These are phyloP conservation scores for Erigeron canadensis DNA, from an alignment of 129 eudicot species.

Conservation along the genomic window DNA sequence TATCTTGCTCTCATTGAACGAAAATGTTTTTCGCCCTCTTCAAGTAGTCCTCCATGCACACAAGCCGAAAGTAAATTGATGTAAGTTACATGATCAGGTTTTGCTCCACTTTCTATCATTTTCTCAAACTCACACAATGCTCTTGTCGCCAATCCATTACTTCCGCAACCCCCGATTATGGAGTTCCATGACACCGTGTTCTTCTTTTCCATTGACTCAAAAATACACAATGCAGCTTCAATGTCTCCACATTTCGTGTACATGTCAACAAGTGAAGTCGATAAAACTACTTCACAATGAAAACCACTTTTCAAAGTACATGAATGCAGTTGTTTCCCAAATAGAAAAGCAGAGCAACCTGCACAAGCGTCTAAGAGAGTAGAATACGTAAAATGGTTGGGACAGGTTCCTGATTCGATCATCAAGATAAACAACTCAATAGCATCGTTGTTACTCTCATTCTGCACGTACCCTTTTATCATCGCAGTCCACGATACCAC, in stretches of 20 bases:
- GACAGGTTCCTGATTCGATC: conserved; percentile 48
- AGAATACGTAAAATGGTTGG: conserved; percentile 70
- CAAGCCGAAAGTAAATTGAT: conserved; percentile 73
- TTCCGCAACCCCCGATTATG: conserved; percentile 72
- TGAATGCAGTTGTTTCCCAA: conserved; percentile 65
- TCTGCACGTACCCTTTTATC: conserved; percentile 68
- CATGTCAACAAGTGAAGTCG: conserved; percentile 68
- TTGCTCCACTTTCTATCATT: conserved; percentile 51
- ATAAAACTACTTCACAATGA: conserved; percentile 54
- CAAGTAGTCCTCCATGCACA: conserved; percentile 74
- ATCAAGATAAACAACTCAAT: conserved; percentile 50
- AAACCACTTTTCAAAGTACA: conserved; percentile 56
- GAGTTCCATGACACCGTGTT: conserved; percentile 76
- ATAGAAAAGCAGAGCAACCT: conserved; percentile 49
- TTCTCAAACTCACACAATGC: conserved; percentile 62
- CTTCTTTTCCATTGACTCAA: conserved; percentile 50
- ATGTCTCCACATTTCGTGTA: conserved; percentile 77
- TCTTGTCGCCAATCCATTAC: conserved; percentile 55
- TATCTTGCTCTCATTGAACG: conserved; percentile 44
- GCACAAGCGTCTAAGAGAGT: conserved; percentile 79
- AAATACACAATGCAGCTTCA: conserved; percentile 46
- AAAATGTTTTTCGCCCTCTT: conserved; percentile 69
- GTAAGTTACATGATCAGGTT: conserved; percentile 63
- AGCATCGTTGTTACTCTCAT: conserved; percentile 44
- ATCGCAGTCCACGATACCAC: conserved; percentile 86